Conservation (phyloP, 768 basidiomycete species). For the Ramaria sp. region DNA sequence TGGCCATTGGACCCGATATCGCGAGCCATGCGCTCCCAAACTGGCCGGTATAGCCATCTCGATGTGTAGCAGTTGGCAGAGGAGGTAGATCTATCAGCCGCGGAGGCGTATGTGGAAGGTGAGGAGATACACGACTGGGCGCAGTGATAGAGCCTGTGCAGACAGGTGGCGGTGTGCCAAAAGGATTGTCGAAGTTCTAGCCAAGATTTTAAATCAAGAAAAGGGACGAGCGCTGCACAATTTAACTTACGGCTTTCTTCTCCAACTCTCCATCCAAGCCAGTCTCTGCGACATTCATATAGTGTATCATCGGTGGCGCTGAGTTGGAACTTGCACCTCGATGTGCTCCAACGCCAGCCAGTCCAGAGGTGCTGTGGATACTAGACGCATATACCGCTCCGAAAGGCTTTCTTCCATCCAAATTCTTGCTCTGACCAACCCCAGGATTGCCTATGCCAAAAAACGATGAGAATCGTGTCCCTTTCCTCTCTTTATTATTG, state of each 20-base stretch:
- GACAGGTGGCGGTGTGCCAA: neutral
- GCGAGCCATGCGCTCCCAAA: neutral
- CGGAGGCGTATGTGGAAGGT: neutral
- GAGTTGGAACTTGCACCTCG: neutral
- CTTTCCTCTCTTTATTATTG: neutral
- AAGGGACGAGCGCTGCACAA: neutral
- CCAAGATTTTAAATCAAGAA: neutral
- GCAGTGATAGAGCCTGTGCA: neutral
- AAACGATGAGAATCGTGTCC: neutral
- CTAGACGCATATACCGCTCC: neutral
- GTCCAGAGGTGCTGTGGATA: neutral
- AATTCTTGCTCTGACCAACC: neutral
- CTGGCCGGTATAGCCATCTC: neutral
- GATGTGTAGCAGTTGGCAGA: neutral
- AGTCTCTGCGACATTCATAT: neutral
- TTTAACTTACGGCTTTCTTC: neutral
- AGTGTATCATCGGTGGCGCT: neutral
- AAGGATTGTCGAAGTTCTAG: constrained; percentile 5
- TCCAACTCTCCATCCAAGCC: neutral
- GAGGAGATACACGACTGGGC: constrained; percentile 1
- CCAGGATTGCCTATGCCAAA: neutral
- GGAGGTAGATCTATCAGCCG: neutral
- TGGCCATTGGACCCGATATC: neutral
- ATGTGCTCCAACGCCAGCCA: constrained; percentile 2
- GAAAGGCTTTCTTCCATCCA: neutral